Percentiles rank a stretch among this genome's conserved stretches.
Conservation (phyloP, 2,329 filamentous ascomycete species). For the Sclerotinia subarctica region DNA sequence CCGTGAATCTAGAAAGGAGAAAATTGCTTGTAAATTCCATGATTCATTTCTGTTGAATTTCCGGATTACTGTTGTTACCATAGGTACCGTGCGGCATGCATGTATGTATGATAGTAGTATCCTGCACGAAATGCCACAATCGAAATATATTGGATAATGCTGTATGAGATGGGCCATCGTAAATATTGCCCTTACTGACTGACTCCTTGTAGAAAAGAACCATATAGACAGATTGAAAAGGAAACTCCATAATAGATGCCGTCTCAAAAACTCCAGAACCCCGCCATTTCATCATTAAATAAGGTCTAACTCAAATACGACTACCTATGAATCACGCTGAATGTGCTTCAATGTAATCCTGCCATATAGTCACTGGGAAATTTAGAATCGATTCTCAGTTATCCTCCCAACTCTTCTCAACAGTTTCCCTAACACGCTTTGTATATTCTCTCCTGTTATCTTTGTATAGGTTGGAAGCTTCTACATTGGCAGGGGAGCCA, state of each 20-base stretch:
- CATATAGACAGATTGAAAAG: constrained; percentile 6
- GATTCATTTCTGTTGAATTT: neutral
- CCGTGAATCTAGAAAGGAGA: constrained; percentile 2
- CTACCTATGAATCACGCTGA: neutral
- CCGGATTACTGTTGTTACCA: constrained; percentile 4
- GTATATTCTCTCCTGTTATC: constrained; percentile 96
- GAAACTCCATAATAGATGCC: constrained; percentile 13
- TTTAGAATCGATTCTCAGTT: constrained; percentile 41
- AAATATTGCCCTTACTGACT: constrained; percentile 3
- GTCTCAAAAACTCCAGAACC: constrained; percentile 14
- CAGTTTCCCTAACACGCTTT: constrained; percentile 91
- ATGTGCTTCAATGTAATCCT: constrained; percentile 9
- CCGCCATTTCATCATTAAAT: constrained; percentile 16
- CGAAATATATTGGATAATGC: neutral
- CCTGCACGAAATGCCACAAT: neutral
- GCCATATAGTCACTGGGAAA: neutral
- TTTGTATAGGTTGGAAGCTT: constrained; percentile 97
- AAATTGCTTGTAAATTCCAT: neutral
- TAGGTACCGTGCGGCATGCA: constrained; percentile 4
- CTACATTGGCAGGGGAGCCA: constrained; percentile 95
- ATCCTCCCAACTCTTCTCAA: constrained; percentile 99
- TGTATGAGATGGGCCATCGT: neutral
- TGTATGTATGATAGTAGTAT: neutral
- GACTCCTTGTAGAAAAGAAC: neutral
- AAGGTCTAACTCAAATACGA: constrained; percentile 3